Percentiles rank a stretch among this genome's conserved stretches.
phyloP scores from a whole-genome alignment of 78 protist genomes.

The Dictyostelium intermedium region DNA sequence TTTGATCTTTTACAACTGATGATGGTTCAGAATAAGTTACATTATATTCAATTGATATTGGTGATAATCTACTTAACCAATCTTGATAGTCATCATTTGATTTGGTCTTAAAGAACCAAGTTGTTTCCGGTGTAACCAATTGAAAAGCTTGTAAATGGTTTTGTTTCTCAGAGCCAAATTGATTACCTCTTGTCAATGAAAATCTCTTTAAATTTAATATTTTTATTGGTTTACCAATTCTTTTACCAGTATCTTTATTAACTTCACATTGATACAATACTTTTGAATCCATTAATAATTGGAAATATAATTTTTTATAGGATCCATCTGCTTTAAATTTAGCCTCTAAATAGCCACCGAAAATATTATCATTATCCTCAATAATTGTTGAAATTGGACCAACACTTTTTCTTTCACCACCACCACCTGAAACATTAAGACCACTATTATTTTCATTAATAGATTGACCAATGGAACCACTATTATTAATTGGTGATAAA shows the following conservation, averaged over 20 bases:
- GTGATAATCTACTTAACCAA: slow-evolving; percentile 20
- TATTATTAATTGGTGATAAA: not conserved
- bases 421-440: not conserved
- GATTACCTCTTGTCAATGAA: slow-evolving; percentile 19
- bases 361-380: not conserved
- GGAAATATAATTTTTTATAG: not conserved
- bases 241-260: not conserved
- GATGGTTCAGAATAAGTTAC: slow-evolving; percentile 10
- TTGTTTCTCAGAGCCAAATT: not conserved
- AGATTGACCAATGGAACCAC: not conserved
- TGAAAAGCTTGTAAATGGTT: not conserved
- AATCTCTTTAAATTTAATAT: slow-evolving; percentile 1
- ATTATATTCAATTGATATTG: slow-evolving; percentile 1
- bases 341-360: not conserved
- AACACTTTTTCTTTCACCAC: not conserved
- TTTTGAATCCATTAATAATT: not conserved
- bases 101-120: not conserved
- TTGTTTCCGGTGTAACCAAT: not conserved
- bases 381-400: not conserved
- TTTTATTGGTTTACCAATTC: not conserved
- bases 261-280: not conserved
- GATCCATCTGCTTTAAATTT: not conserved
- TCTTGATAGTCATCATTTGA: not conserved
- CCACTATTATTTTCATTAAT: not conserved
- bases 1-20: not conserved